Conservation (phyloP, 2,329 filamentous ascomycete genomes). For the Zymoseptoria tritici region DNA sequence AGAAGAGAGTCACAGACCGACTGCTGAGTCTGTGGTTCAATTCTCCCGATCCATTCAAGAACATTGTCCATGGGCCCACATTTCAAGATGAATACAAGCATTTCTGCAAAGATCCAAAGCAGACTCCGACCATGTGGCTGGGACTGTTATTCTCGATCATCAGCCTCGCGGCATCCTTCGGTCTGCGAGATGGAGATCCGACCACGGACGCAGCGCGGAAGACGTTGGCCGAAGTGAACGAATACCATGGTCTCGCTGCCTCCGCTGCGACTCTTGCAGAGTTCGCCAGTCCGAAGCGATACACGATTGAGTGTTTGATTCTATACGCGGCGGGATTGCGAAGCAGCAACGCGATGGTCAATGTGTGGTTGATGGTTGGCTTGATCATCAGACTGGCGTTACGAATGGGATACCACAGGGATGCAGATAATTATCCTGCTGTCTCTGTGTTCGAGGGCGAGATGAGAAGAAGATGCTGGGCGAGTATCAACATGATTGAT, state of each 20-base stretch:
- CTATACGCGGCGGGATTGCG: slow-evolving; percentile 28
- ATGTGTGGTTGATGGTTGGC: slow-evolving; percentile 38
- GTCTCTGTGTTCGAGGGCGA: slow-evolving; percentile 38
- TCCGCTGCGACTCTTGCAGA: slow-evolving; percentile 28
- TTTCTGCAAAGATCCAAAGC: slow-evolving; percentile 38
- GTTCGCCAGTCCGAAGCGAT: slow-evolving; percentile 40
- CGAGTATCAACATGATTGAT: slow-evolving; percentile 38
- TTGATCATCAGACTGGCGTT: slow-evolving; percentile 34
- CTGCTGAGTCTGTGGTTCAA: slow-evolving; percentile 31
- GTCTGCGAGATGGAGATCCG: slow-evolving; percentile 22
- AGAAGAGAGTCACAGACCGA: slow-evolving; percentile 26
- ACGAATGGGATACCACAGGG: slow-evolving; percentile 41
- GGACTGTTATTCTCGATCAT: slow-evolving; percentile 43
- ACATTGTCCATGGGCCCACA: slow-evolving; percentile 55
- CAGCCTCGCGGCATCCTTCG: slow-evolving; percentile 32
- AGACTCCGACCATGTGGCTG: slow-evolving; percentile 39
- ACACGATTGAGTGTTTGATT: slow-evolving; percentile 36
- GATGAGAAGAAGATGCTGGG: slow-evolving; percentile 42
- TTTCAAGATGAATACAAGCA: slow-evolving; percentile 37
- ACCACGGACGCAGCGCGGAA: slow-evolving; percentile 11
- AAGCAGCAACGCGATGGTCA: slow-evolving; percentile 25
- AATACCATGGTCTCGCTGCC: slow-evolving; percentile 25
- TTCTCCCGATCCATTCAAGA: slow-evolving; percentile 28
- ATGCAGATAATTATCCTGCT: slow-evolving; percentile 36
- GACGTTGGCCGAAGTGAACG: slow-evolving; percentile 18